Evolutionary conservation across 495 filamentous ascomycete species (phyloP).

Genomic region (Trichocladium uniseriatum): DNA sequence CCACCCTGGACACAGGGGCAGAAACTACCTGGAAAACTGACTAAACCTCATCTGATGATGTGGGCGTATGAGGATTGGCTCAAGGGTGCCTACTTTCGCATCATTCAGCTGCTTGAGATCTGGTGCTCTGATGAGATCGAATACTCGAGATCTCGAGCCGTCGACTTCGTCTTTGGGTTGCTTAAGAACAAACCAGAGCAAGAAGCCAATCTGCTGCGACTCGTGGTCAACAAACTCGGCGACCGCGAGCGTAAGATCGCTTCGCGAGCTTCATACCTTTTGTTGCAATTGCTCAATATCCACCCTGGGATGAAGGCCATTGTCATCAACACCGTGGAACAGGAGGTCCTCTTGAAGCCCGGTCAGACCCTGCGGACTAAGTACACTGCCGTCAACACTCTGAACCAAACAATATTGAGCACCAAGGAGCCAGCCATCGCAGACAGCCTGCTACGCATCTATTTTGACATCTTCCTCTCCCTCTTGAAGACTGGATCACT

Average conservation of each 20-base stretch:
- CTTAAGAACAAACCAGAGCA: slow-evolving; percentile 95
- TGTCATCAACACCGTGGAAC: slow-evolving; percentile 73
- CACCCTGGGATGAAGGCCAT: slow-evolving; percentile 91
- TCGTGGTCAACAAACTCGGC: slow-evolving; percentile 92
- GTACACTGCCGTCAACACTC: slow-evolving; percentile 91
- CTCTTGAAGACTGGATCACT: slow-evolving; percentile 52
- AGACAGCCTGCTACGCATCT: slow-evolving; percentile 71
- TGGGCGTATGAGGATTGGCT: slow-evolving; percentile 96
- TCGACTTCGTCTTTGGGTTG: slow-evolving; percentile 82
- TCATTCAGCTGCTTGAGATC: slow-evolving; percentile 77
- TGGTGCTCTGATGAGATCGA: slow-evolving; percentile 94
- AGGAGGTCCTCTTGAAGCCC: slow-evolving; percentile 76
- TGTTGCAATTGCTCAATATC: slow-evolving; percentile 77
- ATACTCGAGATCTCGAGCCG: slow-evolving; percentile 72
- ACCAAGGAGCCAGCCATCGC: slow-evolving; percentile 74
- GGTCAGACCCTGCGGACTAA: slow-evolving; percentile 80
- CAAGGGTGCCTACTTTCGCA: slow-evolving; percentile 82
- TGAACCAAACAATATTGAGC: slow-evolving; percentile 92
- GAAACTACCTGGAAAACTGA: slow-evolving; percentile 57
- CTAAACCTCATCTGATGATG: slow-evolving; percentile 64
- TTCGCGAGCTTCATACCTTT: slow-evolving; percentile 79
- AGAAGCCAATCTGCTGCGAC: slow-evolving; percentile 82
- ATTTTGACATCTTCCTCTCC: slow-evolving; percentile 76
- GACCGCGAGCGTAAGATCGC: slow-evolving; percentile 90
- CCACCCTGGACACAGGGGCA: slow-evolving; percentile 57